These are phyloP conservation scores for Myochromella boudieri DNA, from an alignment of 768 basidiomycete genomes.

Conservation along the genomic window DNA sequence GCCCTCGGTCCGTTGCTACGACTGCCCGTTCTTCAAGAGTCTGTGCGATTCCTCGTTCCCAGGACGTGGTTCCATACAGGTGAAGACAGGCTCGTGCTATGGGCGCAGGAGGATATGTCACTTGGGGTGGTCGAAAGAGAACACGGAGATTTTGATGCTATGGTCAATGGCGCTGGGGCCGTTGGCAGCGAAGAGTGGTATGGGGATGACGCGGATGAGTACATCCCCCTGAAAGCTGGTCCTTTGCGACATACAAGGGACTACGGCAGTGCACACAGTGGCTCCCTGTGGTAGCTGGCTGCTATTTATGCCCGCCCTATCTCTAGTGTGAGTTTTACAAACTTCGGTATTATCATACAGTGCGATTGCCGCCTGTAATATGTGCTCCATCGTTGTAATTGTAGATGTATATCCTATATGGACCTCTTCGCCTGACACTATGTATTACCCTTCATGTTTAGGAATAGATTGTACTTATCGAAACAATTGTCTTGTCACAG, in stretches of 20 bases:
- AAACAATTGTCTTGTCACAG: too few relatives aligned
- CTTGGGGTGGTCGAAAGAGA: slow-evolving; percentile 16
- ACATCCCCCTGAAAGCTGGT: slow-evolving; percentile 44
- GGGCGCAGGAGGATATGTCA: slow-evolving; percentile 49
- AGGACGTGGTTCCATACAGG: slow-evolving; percentile 31
- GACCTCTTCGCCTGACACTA: too few relatives aligned
- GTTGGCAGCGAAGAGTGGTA: slow-evolving; percentile 24
- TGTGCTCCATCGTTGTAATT: too few relatives aligned
- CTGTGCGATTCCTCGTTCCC: slow-evolving; percentile 11
- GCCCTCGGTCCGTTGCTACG: slow-evolving; percentile 16
- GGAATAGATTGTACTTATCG: too few relatives aligned
- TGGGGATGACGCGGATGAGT: slow-evolving; percentile 34
- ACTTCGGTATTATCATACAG: too few relatives aligned
- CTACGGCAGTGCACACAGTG: slow-evolving; percentile 12
- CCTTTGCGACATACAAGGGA: slow-evolving; percentile 8
- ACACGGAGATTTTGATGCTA: slow-evolving; percentile 36
- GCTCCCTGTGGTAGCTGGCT: too few relatives aligned
- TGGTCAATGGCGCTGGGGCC: slow-evolving; percentile 37
- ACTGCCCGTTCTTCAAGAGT: slow-evolving; percentile 15
- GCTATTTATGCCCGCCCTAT: too few relatives aligned
- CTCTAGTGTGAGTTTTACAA: too few relatives aligned
- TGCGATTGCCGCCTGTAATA: too few relatives aligned
- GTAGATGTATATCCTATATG: too few relatives aligned
- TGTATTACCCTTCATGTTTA: too few relatives aligned
- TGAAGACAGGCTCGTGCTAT: slow-evolving; percentile 40